Evolutionary conservation across 352 stramenopile species (phyloP).

Genomic region (Aphanomyces invadans): DNA sequence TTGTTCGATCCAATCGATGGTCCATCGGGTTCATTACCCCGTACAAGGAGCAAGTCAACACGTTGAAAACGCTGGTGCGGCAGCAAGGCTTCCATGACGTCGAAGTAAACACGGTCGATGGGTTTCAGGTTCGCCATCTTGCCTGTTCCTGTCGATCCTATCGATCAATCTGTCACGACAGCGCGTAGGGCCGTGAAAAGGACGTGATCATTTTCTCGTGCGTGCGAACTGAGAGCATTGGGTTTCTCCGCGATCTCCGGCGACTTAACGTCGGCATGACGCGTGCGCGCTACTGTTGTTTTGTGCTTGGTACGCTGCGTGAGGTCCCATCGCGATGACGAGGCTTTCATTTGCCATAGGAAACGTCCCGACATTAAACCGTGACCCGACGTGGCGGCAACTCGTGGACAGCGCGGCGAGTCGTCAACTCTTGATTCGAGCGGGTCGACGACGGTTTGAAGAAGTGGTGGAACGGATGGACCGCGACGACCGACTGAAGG

Average conservation of each 20-base stretch:
- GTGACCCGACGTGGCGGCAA: slow-evolving; percentile 71
- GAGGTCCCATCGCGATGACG: too few species aligned
- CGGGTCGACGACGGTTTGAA: slow-evolving; percentile 37
- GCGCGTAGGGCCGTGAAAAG: slow-evolving; percentile 92
- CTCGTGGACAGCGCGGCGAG: slow-evolving; percentile 64
- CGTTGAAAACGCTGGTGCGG: slow-evolving; percentile 43
- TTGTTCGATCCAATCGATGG: slow-evolving; percentile 58
- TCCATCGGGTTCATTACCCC: slow-evolving; percentile 96
- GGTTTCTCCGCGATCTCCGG: slow-evolving; percentile 85
- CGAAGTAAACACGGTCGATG: slow-evolving; percentile 96
- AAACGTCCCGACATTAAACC: slow-evolving; percentile 60
- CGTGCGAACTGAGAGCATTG: slow-evolving; percentile 85
- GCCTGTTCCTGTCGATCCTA: background rate
- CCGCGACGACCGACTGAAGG: slow-evolving; percentile 37
- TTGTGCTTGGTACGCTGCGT: slow-evolving; percentile 55
- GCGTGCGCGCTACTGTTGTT: slow-evolving; percentile 79
- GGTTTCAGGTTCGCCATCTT: slow-evolving; percentile 78
- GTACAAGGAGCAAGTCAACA: slow-evolving; percentile 94
- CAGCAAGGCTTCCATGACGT: slow-evolving; percentile 41
- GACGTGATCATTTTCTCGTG: slow-evolving; percentile 99
- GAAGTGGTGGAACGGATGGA: slow-evolving; percentile 37
- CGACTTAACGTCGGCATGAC: slow-evolving; percentile 88
- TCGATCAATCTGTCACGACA: background rate
- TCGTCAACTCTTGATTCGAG: slow-evolving; percentile 54
- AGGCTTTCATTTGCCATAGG: too few species aligned